These are phyloP conservation scores for Vigna angularis DNA, from an alignment of 306 rosid genomes.

Conservation along the genomic window DNA sequence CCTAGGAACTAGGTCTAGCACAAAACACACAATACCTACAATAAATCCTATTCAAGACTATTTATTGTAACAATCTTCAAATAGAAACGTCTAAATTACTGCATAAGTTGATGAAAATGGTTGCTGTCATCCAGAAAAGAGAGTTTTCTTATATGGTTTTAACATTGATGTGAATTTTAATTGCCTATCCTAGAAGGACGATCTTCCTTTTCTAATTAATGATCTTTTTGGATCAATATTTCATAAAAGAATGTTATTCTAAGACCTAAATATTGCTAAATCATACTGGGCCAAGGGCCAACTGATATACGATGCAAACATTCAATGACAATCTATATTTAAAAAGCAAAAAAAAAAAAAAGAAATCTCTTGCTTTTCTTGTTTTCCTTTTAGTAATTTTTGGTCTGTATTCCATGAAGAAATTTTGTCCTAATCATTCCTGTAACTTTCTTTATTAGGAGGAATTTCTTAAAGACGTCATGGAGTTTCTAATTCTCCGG, in stretches of 20 bases:
- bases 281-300: constrained; percentile 5
- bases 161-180: constrained; percentile 2
- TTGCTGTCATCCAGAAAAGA: constrained; percentile 18
- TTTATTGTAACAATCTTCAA: not conserved
- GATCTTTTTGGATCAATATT: constrained; percentile 20
- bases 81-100: constrained; percentile 4
- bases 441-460: constrained; percentile 57
- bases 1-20: too few species aligned
- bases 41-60: too few species aligned
- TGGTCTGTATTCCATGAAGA: constrained; percentile 3
- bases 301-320: constrained; percentile 12
- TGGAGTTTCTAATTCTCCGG: constrained; percentile 93
- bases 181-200: constrained; percentile 5
- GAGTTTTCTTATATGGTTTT: not conserved
- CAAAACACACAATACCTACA: too few species aligned
- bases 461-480: constrained; percentile 94
- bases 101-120: constrained; percentile 15
- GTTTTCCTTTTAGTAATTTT: not conserved
- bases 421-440: constrained; percentile 18
- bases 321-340: not conserved
- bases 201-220: not conserved
- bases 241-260: not conserved
- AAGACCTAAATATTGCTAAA: not conserved
- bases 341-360: not conserved
- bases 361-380: not conserved